Evolutionary conservation across 2,329 filamentous ascomycete genomes (phyloP).

Genomic region (Aureobasidium vineae): DNA sequence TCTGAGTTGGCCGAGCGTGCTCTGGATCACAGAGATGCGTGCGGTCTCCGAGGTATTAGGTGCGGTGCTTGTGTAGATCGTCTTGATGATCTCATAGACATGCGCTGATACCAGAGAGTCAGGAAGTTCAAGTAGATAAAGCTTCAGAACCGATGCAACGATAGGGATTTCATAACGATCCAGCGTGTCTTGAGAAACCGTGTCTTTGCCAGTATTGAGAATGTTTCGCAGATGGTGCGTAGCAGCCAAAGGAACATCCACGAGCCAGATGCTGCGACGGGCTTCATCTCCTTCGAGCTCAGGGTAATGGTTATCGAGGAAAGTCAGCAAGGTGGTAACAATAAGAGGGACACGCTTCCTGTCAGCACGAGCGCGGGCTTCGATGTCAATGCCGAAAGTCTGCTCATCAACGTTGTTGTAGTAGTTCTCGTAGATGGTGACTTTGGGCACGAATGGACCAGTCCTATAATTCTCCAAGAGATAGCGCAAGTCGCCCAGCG

Average conservation of each 20-base stretch:
- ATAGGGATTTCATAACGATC: constrained; percentile 91
- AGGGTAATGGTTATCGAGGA: constrained; percentile 93
- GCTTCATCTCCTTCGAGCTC: constrained; percentile 96
- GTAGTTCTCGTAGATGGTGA: constrained; percentile 96
- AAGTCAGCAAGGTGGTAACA: constrained; percentile 89
- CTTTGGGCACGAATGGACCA: constrained; percentile 84
- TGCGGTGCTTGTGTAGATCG: constrained; percentile 82
- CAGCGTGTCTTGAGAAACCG: constrained; percentile 69
- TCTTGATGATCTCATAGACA: constrained; percentile 98
- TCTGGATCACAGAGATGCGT: constrained; percentile 87
- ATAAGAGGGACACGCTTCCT: constrained; percentile 92
- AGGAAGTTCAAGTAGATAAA: constrained; percentile 92
- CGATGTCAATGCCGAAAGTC: constrained; percentile 97
- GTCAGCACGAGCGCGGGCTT: constrained; percentile 87
- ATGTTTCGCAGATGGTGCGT: constrained; percentile 79
- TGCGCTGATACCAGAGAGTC: constrained; percentile 98
- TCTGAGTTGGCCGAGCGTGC: constrained; percentile 89
- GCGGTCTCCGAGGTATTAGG: constrained; percentile 73
- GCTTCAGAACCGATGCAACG: constrained; percentile 85
- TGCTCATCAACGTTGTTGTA: constrained; percentile 98
- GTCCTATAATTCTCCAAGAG: constrained; percentile 96
- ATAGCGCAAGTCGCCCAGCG: constrained; percentile 83
- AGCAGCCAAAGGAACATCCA: constrained; percentile 81
- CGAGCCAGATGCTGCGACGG: constrained; percentile 86
- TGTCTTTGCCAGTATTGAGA: constrained; percentile 80